A percentile compares a stretch with the other conserved stretches of the same genome.
phyloP scores from a whole-genome alignment of 805 yeast genomes.

The Lachancea lanzarotensis region DNA sequence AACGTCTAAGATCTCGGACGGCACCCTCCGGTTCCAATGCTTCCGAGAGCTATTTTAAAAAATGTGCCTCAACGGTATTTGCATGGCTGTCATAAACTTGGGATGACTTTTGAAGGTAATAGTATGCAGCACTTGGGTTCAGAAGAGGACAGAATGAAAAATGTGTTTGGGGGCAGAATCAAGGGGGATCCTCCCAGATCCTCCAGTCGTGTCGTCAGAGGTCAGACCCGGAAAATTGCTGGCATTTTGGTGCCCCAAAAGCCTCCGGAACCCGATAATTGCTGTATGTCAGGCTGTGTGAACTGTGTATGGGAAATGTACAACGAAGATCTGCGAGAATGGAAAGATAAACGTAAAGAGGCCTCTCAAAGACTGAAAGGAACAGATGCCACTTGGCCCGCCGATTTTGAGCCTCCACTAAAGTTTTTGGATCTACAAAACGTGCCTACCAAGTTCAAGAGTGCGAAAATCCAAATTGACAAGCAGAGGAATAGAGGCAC shows the following conservation, averaged over 20 bases:
- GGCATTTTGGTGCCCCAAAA: constrained; percentile 77
- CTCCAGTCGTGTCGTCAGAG: constrained; percentile 29
- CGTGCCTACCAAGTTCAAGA: constrained; percentile 36
- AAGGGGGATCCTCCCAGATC: constrained; percentile 44
- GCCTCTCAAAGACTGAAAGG: constrained; percentile 50
- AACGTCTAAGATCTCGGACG: no score
- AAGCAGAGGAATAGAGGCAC: constrained; percentile 22
- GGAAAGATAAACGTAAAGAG: constrained; percentile 53
- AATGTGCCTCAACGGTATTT: constrained; percentile 1
- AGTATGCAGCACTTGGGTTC: constrained; percentile 26
- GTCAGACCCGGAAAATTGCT: constrained; percentile 29
- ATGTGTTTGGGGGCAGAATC: constrained; percentile 51
- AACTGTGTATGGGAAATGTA: constrained; percentile 96
- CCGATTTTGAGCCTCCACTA: constrained; percentile 54
- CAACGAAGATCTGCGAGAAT: constrained; percentile 79
- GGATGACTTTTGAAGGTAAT: constrained; percentile 35
- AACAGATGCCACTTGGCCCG: constrained; percentile 54
- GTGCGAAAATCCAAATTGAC: constrained; percentile 22
- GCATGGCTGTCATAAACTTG: not conserved
- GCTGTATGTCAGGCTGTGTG: constrained; percentile 96
- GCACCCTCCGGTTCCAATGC: not conserved
- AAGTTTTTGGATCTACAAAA: constrained; percentile 36
- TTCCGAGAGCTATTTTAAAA: not conserved
- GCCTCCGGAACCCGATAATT: constrained; percentile 89
- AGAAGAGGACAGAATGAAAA: constrained; percentile 42